Base-by-base conservation (phyloP, 371 early-diverging fungal genomes). In the Rhizopus microsporus region DNA sequence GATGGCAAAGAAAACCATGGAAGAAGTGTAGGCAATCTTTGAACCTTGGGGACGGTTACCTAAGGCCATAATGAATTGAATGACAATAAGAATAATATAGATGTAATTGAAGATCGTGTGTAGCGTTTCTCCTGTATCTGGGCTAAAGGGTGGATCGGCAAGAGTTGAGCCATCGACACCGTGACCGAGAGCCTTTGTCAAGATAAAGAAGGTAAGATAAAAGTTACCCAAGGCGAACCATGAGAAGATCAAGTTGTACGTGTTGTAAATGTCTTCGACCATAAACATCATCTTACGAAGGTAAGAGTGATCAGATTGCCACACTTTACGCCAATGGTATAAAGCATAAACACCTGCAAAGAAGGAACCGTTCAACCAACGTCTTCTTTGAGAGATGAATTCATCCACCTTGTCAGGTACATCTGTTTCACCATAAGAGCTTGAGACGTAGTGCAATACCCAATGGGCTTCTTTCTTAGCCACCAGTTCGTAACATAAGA, bases 321-420 rank as follows among this genome's bases (percentile, higher is more conserved):
- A 84, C 35, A 82, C 73, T 53, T 74, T 69, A 52, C 69, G 68
- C 60, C 72, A 78, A 58, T 82, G 72, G 31, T 65, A 73, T 15
- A 81, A 53, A 6, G 84, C 76, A 63, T 82, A 83, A 15, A 80
- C 72, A 13, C 70, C 68, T 30, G 78, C 75, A 60, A 82, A 84
- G 77, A 87, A 86, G 5, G 86, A 85, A 15, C 93, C 93, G 71
- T 93, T 93, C 51, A 92, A 71, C 94, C 94, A 94, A 54, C 94
- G 84, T 69, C 94, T 88, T 69, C 94, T 83, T 68, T 94, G 94
- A 10, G 88, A 86, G 44, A 94, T 90, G 45, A 93, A 88, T 58
- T 94, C 94, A 3, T 65, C 67, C 0, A 72, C 90, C 5, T 66
- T 74, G 54, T 86, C 84, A 30, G 94, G 94, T 0, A 93, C 94